Evolutionary conservation across 2,329 filamentous ascomycete genomes (phyloP).

Genomic region (Claviceps cyperi): DNA sequence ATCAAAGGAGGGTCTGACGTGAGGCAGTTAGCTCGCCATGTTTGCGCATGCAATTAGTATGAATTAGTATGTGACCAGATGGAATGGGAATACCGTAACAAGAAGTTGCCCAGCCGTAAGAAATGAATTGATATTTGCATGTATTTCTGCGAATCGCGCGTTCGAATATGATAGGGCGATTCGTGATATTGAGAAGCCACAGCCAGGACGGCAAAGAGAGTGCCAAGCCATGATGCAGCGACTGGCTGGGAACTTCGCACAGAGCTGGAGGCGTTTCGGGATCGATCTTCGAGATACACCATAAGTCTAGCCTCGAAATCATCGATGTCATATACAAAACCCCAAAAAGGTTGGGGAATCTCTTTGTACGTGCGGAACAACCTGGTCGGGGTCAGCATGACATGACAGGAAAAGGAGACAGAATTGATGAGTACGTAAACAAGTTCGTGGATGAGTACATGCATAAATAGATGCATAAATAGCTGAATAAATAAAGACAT

Average conservation of each 20-base stretch:
- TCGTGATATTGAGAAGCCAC: constrained; percentile 54
- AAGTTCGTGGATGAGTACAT: too few relatives aligned
- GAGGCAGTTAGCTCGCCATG: neutral
- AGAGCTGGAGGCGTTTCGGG: constrained; percentile 35
- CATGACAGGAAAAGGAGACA: neutral
- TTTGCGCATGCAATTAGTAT: too few relatives aligned
- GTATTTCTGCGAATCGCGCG: constrained; percentile 44
- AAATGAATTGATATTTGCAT: constrained; percentile 53
- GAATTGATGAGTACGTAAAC: too few relatives aligned
- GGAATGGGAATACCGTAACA: constrained; percentile 22
- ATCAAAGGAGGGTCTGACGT: constrained; percentile 43
- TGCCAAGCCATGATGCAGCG: constrained; percentile 51
- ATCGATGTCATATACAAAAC: constrained; percentile 51
- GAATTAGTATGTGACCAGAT: too few relatives aligned
- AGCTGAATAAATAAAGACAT: too few relatives aligned
- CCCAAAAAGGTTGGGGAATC: constrained; percentile 54
- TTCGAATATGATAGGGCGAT: constrained; percentile 46
- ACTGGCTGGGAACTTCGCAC: constrained; percentile 34
- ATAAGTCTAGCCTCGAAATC: constrained; percentile 50
- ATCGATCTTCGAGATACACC: constrained; percentile 49
- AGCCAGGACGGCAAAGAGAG: constrained; percentile 49
- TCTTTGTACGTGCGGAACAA: constrained; percentile 53
- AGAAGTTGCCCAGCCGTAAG: constrained; percentile 46
- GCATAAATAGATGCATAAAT: too few relatives aligned
- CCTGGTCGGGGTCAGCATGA: constrained; percentile 19